phyloP scores from a whole-genome alignment of 257 asterid genomes.

The Striga asiatica region DNA sequence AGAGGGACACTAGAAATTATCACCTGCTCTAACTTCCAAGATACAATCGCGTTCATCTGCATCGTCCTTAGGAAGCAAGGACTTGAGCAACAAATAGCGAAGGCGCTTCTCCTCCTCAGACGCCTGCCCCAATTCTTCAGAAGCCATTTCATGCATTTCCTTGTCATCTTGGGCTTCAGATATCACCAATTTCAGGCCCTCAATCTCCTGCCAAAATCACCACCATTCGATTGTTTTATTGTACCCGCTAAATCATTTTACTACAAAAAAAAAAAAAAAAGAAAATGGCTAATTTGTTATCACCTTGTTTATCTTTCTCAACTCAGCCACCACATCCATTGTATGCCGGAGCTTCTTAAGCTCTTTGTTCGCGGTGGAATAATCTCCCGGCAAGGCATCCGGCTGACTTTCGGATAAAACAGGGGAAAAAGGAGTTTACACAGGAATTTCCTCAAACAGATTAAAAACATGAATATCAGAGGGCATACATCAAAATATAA shows the following conservation, averaged over 20 bases:
- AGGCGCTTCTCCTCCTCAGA: constrained; percentile 58
- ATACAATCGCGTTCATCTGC: constrained; percentile 92
- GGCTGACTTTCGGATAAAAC: constrained; percentile 52
- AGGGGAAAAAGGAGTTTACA: background rate
- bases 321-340: constrained; percentile 40
- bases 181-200: constrained; percentile 47
- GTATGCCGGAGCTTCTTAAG: constrained; percentile 62
- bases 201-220: constrained; percentile 51
- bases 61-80: constrained; percentile 86
- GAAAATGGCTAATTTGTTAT: background rate
- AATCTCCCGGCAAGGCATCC: constrained; percentile 58
- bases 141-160: constrained; percentile 85
- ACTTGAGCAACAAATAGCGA: constrained; percentile 54
- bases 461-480: background rate
- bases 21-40: constrained; percentile 98
- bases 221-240: background rate
- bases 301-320: constrained; percentile 74
- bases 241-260: background rate
- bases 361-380: constrained; percentile 76
- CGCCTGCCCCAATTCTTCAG: constrained; percentile 64
- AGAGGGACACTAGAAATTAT: background rate
- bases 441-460: constrained; percentile 19
- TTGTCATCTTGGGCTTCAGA: constrained; percentile 66
- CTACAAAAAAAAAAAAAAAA: background rate
- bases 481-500: background rate